Evolutionary conservation across 2,329 filamentous ascomycete species (phyloP).

Genomic region (Beauveria bassiana): DNA sequence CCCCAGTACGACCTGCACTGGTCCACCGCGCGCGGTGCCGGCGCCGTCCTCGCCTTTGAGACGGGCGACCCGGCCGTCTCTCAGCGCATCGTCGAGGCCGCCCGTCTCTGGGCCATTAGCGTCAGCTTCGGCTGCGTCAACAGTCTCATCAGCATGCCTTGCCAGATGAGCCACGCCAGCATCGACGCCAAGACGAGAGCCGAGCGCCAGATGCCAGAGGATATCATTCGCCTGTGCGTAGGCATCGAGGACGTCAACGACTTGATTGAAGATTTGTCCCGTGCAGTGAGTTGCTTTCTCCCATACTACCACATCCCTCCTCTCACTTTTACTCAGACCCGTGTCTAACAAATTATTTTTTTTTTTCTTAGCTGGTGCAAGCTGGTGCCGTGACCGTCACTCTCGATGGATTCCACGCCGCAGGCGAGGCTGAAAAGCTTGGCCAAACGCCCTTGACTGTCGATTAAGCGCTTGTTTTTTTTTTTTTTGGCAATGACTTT

Average conservation of each 20-base stretch:
- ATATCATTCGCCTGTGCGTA: constrained; percentile 90
- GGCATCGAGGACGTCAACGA: constrained; percentile 92
- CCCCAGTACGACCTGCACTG: constrained; percentile 95
- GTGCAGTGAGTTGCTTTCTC: constrained; percentile 63
- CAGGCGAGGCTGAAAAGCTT: constrained; percentile 25
- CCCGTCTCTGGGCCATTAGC: constrained; percentile 86
- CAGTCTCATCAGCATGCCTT: constrained; percentile 97
- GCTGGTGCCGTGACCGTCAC: constrained; percentile 86
- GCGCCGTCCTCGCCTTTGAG: constrained; percentile 92
- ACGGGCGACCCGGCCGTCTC: constrained; percentile 78
- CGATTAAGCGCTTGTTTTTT: constrained; percentile 12
- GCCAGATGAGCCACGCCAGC: constrained; percentile 97
- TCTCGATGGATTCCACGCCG: constrained; percentile 70
- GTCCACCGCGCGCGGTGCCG: constrained; percentile 89
- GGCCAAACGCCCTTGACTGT: constrained; percentile 22
- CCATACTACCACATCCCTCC: background rate
- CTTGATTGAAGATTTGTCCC: constrained; percentile 83
- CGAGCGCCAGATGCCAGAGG: constrained; percentile 89
- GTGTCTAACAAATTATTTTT: constrained; percentile 18
- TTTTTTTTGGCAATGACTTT: background rate
- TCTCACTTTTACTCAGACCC: too few relatives aligned
- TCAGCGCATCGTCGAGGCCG: constrained; percentile 89
- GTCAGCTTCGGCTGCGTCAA: constrained; percentile 98
- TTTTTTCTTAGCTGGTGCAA: constrained; percentile 64
- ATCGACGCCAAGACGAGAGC: constrained; percentile 91